Conservation (phyloP, 805 yeast species). For the Wickerhamiella vanderwaltii region DNA sequence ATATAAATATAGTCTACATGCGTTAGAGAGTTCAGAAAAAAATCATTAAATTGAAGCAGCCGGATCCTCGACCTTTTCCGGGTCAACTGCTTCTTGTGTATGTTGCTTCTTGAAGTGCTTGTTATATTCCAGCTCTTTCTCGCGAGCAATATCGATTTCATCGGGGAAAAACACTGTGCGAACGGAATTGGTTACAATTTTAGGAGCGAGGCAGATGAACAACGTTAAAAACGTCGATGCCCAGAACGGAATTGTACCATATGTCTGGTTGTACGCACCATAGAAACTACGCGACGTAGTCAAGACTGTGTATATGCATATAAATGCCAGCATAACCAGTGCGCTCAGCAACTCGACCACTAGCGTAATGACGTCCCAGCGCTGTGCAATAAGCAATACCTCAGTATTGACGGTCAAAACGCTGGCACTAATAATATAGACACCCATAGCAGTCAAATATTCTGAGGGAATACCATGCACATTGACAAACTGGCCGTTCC, state of each 20-base stretch:
- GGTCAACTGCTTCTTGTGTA: too few species aligned
- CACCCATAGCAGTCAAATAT: slow-evolving; percentile 10
- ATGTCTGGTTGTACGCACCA: slow-evolving; percentile 48
- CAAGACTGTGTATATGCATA: slow-evolving; percentile 59
- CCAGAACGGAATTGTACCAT: slow-evolving; percentile 57
- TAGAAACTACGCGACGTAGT: slow-evolving; percentile 46
- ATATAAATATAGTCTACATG: too few species aligned
- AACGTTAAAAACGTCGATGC: slow-evolving; percentile 45
- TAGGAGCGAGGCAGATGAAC: slow-evolving; percentile 47
- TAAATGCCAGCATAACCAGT: slow-evolving; percentile 56
- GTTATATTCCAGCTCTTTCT: slow-evolving; percentile 21
- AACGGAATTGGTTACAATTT: slow-evolving; percentile 41
- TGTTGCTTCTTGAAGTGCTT: not conserved
- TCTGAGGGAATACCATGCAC: slow-evolving; percentile 9
- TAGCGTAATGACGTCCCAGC: slow-evolving; percentile 67
- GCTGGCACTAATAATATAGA: slow-evolving; percentile 7
- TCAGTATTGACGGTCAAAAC: slow-evolving; percentile 35
- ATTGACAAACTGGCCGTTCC: slow-evolving; percentile 27
- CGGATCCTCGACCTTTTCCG: too few species aligned
- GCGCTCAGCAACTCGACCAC: slow-evolving; percentile 43
- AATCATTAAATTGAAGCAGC: too few species aligned
- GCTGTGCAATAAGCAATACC: slow-evolving; percentile 51
- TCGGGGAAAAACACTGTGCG: slow-evolving; percentile 44
- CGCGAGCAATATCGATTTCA: slow-evolving; percentile 62
- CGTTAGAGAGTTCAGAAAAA: too few species aligned